Evolutionary conservation across 768 basidiomycete species (phyloP), one percentile per base, ranked within the genome.

Genomic region (Piloderma croceum): DNA sequence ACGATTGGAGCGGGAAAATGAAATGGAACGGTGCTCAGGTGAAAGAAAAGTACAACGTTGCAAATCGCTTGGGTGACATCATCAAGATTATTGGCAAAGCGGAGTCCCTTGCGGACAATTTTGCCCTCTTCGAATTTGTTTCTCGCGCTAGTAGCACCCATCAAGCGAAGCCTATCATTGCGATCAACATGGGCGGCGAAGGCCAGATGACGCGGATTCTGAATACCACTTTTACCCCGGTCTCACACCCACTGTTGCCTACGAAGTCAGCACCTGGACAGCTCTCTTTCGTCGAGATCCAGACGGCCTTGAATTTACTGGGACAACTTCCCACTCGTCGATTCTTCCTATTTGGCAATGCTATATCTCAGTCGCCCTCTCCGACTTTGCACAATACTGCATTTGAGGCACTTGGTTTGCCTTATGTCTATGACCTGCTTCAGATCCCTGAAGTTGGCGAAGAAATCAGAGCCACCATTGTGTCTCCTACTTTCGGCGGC

Each of bases 61-160:
- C 87, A 2, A 63, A 70, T 32, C 62, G 65, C 44, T 68, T 80
- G 32, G 92, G 92, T 3, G 93, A 99, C 61, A 81, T 98, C 25
- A 71, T 92, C 65, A 98, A 98, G 67, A 76, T 98, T 40, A 82
- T 97, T 29, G 86, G 89, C 34, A 93, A 85, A 52, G 92, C 94
- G 7, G 73, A 70, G 40, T 62, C 64, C 4, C 49, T 90, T 15
- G 67, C 76, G 46, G 90, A 93, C 56, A 98, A 97, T 64, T 75
- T 91, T 47, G 67, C 74, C 2, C 70, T 98, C 40, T 76, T 81
- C 39, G 60, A 74, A 7, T 99, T 98, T 56, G 81, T 79, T 31
- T 55, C 70, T 12, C 67, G 70, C 33, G 64, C 62, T 22, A 64
- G 58, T 18, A 56, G 55, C 39, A 59, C 63, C 21, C 65, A 71